phyloP scores from a whole-genome alignment of 2,329 filamentous ascomycete species.

The Emergomyces orientalis region DNA sequence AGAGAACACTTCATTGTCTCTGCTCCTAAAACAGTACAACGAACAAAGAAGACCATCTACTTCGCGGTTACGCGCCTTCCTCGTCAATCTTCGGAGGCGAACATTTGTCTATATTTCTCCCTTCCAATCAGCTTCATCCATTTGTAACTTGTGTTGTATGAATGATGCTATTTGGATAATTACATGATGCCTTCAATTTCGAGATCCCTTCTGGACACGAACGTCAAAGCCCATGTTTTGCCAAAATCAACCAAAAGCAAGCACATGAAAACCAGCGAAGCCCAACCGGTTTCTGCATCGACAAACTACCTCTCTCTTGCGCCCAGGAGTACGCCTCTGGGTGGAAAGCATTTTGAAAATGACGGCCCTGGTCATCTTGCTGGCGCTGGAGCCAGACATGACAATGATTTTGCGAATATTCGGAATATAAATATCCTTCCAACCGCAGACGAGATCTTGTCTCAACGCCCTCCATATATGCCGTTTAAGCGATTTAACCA shows the following conservation, averaged over 20 bases:
- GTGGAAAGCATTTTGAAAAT: constrained; percentile 16
- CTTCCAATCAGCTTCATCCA: neutral
- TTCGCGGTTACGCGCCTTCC: neutral
- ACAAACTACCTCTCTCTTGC: constrained; percentile 15
- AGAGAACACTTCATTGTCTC: neutral
- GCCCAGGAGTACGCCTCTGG: constrained; percentile 7
- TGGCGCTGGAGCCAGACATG: constrained; percentile 14
- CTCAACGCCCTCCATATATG: constrained; percentile 15
- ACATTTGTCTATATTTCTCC: neutral
- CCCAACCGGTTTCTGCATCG: neutral
- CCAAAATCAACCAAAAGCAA: neutral
- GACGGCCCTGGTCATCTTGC: constrained; percentile 23
- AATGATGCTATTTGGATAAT: neutral
- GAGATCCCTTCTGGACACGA: neutral
- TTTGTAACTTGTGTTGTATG: neutral
- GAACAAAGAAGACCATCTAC: neutral
- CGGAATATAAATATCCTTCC: constrained; percentile 18
- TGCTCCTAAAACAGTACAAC: neutral
- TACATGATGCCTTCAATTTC: neutral
- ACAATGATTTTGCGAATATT: constrained; percentile 19
- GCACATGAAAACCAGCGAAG: neutral
- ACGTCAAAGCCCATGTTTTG: constrained; percentile 1
- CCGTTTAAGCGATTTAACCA: constrained; percentile 14
- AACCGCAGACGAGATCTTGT: constrained; percentile 20
- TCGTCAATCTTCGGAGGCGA: neutral